Conservation (phyloP, 257 asterid species). For the Solanum pimpinellifolium region DNA sequence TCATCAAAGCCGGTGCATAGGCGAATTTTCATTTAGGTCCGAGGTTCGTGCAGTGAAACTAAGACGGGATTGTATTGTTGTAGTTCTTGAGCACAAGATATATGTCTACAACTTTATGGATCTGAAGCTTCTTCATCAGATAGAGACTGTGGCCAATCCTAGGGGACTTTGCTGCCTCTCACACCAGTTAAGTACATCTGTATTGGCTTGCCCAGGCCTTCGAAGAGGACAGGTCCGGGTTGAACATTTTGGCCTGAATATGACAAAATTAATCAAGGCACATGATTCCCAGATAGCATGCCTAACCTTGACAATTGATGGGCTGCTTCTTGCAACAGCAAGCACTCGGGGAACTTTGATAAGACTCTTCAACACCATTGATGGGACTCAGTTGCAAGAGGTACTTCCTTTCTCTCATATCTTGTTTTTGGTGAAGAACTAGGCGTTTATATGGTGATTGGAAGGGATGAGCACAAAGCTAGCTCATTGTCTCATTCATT, state of each 20-base stretch:
- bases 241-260: slow-evolving; percentile 81
- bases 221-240: slow-evolving; percentile 82
- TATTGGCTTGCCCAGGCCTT: slow-evolving; percentile 80
- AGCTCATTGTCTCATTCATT: background rate
- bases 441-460: background rate
- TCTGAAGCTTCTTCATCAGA: slow-evolving; percentile 86
- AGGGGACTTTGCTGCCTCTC: slow-evolving; percentile 92
- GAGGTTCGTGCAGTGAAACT: slow-evolving; percentile 80
- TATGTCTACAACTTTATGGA: slow-evolving; percentile 78
- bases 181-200: slow-evolving; percentile 64
- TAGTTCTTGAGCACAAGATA: slow-evolving; percentile 88
- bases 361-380: slow-evolving; percentile 93
- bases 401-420: slow-evolving; percentile 20
- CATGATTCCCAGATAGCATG: slow-evolving; percentile 86
- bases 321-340: slow-evolving; percentile 94
- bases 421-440: background rate
- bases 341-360: slow-evolving; percentile 82
- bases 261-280: slow-evolving; percentile 66
- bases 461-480: background rate
- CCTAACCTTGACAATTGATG: slow-evolving; percentile 75
- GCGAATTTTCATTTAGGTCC: slow-evolving; percentile 88
- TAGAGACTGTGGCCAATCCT: slow-evolving; percentile 73
- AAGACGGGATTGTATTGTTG: slow-evolving; percentile 75
- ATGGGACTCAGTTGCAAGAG: slow-evolving; percentile 92
- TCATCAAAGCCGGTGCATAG: slow-evolving; percentile 84